A percentile compares a stretch with the other conserved stretches of the same genome.
Evolutionary conservation across 2,329 filamentous ascomycete genomes (phyloP).

Genomic region (Cytospora leucostoma): DNA sequence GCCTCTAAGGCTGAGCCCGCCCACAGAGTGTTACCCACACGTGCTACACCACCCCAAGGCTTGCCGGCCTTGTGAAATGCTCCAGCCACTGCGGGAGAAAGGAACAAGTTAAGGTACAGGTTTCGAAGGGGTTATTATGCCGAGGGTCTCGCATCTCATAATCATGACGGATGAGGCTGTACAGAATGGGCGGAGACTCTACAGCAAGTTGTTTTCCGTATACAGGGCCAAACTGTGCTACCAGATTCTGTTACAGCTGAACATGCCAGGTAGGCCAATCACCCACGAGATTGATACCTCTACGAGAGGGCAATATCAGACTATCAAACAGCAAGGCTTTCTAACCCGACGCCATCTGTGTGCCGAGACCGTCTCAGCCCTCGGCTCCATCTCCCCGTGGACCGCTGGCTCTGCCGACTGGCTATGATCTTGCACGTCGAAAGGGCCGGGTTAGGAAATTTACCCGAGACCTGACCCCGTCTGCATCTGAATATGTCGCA

Average conservation of each 20-base stretch:
- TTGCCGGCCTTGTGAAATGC: background rate
- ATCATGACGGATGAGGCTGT: constrained; percentile 10
- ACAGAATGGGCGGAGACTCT: constrained; percentile 5
- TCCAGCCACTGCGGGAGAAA: background rate
- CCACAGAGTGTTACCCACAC: background rate
- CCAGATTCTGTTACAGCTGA: constrained; percentile 6
- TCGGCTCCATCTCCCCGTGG: background rate
- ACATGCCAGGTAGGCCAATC: background rate
- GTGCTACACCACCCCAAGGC: background rate
- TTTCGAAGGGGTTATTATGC: background rate
- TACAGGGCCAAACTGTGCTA: constrained; percentile 8
- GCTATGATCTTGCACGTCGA: background rate
- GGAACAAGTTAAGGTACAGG: background rate
- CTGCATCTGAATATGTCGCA: background rate
- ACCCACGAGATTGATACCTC: background rate
- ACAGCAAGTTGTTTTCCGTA: constrained; percentile 2
- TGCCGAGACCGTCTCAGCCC: constrained; percentile 1
- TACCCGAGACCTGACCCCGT: background rate
- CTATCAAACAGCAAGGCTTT: background rate
- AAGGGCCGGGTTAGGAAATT: background rate
- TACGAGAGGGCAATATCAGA: background rate
- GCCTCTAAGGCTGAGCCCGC: constrained; percentile 9
- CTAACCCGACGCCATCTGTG: background rate
- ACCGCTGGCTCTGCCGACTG: background rate
- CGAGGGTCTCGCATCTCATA: background rate